Percentiles rank a stretch among this genome's conserved stretches.
phyloP scores from a whole-genome alignment of 2,329 filamentous ascomycete genomes.

The Phyllosticta citriasiana region DNA sequence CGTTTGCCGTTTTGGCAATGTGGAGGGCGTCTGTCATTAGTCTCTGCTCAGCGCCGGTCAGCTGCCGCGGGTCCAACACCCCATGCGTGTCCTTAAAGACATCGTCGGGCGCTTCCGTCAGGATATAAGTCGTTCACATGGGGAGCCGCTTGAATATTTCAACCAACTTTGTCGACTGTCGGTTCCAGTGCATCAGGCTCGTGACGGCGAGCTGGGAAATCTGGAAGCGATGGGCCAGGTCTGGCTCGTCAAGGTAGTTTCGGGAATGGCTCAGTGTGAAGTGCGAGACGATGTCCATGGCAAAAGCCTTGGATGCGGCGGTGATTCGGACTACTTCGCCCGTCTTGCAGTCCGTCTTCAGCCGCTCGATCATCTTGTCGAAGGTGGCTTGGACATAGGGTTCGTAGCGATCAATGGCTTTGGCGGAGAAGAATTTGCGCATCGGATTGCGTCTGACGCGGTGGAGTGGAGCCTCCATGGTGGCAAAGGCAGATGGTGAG shows the following conservation, averaged over 20 bases:
- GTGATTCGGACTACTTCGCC: not conserved
- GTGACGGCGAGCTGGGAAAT: not conserved
- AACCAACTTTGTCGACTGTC: not conserved
- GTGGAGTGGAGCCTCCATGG: constrained; percentile 13
- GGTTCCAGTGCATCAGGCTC: not conserved
- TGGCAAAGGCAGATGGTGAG: not conserved
- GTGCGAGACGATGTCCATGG: not conserved
- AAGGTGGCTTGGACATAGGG: constrained; percentile 9
- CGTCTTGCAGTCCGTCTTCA: not conserved
- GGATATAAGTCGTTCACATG: not conserved
- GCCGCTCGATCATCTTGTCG: constrained; percentile 9
- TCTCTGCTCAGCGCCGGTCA: not conserved
- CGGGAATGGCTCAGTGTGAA: not conserved
- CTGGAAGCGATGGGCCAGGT: not conserved
- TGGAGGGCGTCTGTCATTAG: no score
- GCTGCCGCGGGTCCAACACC: not conserved
- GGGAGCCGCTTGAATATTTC: not conserved
- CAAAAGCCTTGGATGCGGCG: not conserved
- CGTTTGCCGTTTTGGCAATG: not conserved
- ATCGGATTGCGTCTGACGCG: constrained; percentile 12
- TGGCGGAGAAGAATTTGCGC: constrained; percentile 10
- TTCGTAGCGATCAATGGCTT: constrained; percentile 6
- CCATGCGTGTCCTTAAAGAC: not conserved
- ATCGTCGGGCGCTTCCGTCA: not conserved
- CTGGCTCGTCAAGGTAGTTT: not conserved